Percentiles rank a stretch among this genome's conserved stretches.
Conservation (phyloP, 352 stramenopile species). For the Thraustochytrium sp. region DNA sequence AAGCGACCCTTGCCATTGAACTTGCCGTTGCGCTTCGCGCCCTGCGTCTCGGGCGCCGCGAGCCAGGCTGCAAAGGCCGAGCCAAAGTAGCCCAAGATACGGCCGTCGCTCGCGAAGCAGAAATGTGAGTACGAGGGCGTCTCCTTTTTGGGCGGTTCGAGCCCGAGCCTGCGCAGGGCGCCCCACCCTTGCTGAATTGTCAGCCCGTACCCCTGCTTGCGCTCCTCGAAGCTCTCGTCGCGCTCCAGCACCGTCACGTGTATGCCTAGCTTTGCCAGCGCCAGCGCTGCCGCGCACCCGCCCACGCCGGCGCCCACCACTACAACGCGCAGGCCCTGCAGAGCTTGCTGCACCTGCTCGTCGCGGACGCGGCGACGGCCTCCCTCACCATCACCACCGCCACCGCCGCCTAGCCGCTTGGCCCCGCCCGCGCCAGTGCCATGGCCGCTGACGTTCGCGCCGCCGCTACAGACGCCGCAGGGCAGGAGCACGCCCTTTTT, state of each 20-base stretch:
- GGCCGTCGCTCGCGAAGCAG: conserved; percentile 58
- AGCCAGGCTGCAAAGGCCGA: conserved; percentile 55
- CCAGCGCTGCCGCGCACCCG: conserved; percentile 59
- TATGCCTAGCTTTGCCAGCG: conserved; percentile 60
- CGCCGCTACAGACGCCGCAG: too few species aligned
- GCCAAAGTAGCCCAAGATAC: conserved; percentile 61
- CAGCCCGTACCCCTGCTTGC: conserved; percentile 65
- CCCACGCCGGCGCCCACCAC: conserved; percentile 65
- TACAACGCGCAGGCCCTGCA: conserved; percentile 48
- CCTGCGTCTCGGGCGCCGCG: conserved; percentile 24
- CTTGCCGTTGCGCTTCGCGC: conserved; percentile 48
- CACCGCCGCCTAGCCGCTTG: too few species aligned
- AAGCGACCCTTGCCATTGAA: conserved; percentile 52
- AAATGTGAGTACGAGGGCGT: conserved; percentile 62
- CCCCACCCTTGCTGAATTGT: conserved; percentile 68
- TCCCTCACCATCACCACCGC: too few species aligned
- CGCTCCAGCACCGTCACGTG: conserved; percentile 59
- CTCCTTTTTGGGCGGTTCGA: conserved; percentile 47
- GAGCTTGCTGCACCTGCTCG: neutral
- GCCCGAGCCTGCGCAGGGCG: conserved; percentile 53
- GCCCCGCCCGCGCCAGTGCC: too few species aligned
- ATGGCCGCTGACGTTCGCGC: too few species aligned
- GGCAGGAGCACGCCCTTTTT: too few species aligned
- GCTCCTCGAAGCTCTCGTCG: conserved; percentile 57
- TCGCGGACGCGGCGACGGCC: neutral